Evolutionary conservation across 441 rosid genomes (phyloP).

Genomic region (Populus hybrid): DNA sequence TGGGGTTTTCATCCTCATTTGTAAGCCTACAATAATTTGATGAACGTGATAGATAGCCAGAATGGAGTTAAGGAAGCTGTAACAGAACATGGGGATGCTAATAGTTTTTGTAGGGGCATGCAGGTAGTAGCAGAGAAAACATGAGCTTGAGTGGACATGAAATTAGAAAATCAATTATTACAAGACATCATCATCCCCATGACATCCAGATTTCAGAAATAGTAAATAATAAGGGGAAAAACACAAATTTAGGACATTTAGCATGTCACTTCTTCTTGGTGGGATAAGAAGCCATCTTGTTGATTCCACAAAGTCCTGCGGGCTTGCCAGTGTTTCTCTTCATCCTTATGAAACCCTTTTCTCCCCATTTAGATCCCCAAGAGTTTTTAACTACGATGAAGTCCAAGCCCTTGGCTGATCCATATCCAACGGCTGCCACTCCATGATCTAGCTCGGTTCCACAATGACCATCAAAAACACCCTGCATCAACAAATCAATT

Average conservation of each 20-base stretch:
- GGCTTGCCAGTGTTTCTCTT: constrained; percentile 80
- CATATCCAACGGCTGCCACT: constrained; percentile 94
- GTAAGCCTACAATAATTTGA: no score
- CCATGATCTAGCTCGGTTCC: constrained; percentile 83
- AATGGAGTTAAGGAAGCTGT: no score
- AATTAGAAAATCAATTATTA: neutral
- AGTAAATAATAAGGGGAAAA: neutral
- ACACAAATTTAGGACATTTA: neutral
- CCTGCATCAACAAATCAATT: constrained; percentile 40
- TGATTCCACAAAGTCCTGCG: constrained; percentile 80
- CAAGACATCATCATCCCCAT: neutral
- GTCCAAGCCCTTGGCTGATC: constrained; percentile 62
- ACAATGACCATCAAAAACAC: constrained; percentile 79
- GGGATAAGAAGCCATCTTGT: constrained; percentile 95
- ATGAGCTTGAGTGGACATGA: neutral
- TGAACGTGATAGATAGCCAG: no score
- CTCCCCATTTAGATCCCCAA: constrained; percentile 94
- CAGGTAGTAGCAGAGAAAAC: neutral
- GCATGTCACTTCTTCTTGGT: constrained; percentile 45
- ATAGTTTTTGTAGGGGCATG: neutral
- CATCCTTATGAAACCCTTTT: constrained; percentile 82
- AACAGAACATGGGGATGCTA: no score
- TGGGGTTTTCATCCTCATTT: no score
- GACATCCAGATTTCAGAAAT: neutral
- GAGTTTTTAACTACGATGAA: constrained; percentile 85